A percentile compares a stretch with the other conserved stretches of the same genome.
phyloP scores from a whole-genome alignment of 2,329 filamentous ascomycete genomes.

The Nectriaceae sp. region DNA sequence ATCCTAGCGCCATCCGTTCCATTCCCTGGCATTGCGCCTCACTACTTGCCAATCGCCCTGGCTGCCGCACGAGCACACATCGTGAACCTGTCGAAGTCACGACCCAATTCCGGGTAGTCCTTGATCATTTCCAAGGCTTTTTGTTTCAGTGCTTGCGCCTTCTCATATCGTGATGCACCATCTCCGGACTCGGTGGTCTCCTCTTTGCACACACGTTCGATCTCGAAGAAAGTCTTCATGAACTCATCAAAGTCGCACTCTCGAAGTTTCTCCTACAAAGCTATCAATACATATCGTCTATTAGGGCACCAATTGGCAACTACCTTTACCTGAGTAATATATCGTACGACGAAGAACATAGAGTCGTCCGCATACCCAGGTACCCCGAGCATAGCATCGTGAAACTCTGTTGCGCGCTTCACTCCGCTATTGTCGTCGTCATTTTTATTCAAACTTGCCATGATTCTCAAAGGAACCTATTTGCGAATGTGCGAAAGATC shows the following conservation, averaged over 20 bases:
- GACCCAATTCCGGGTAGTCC: slow-evolving; percentile 28
- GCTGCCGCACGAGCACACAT: slow-evolving; percentile 14
- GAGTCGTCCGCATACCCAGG: slow-evolving; percentile 33
- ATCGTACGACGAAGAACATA: slow-evolving; percentile 32
- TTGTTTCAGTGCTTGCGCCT: slow-evolving; percentile 21
- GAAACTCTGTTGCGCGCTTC: slow-evolving; percentile 29
- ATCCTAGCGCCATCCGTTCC: background rate
- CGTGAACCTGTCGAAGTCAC: slow-evolving; percentile 30
- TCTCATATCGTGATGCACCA: slow-evolving; percentile 8
- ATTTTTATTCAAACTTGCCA: slow-evolving; percentile 6
- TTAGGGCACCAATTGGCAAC: background rate
- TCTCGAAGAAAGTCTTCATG: slow-evolving; percentile 10
- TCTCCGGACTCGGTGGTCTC: slow-evolving; percentile 5
- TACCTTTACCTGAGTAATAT: slow-evolving; percentile 26
- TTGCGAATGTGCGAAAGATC: too few species aligned
- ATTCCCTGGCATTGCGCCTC: background rate
- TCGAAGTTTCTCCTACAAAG: slow-evolving; percentile 26
- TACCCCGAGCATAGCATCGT: slow-evolving; percentile 26
- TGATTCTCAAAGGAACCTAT: slow-evolving; percentile 1
- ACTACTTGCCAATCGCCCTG: background rate
- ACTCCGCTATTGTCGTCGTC: slow-evolving; percentile 14
- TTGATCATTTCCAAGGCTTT: slow-evolving; percentile 24
- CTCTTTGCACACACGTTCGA: slow-evolving; percentile 8
- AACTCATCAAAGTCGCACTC: slow-evolving; percentile 29
- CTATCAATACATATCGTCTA: too few species aligned